These are phyloP conservation scores for Dactylellina leptospora DNA, from an alignment of 2,329 filamentous ascomycete genomes.

Conservation along the genomic window DNA sequence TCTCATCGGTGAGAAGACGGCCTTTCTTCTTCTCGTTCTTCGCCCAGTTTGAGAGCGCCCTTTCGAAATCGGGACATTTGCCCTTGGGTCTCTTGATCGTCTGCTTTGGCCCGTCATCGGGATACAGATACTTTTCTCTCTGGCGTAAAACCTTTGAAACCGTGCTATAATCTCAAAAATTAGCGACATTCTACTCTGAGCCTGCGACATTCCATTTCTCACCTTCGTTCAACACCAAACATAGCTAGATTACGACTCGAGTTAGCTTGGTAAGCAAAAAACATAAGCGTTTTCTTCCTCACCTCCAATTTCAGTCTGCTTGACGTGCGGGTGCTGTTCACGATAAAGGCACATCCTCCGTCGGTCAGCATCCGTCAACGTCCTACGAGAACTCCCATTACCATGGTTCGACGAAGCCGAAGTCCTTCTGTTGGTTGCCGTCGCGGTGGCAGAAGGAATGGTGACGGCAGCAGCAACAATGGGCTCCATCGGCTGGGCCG, in stretches of 20 bases:
- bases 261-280: conserved; percentile 36
- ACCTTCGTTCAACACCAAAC: conserved; percentile 98
- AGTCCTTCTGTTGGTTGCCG: conserved; percentile 65
- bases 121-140: conserved; percentile 90
- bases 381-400: conserved; percentile 77
- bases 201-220: conserved; percentile 58
- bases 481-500: conserved; percentile 41
- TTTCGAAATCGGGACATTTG: conserved; percentile 89
- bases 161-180: conserved; percentile 73
- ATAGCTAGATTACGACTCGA: conserved; percentile 66
- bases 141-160: conserved; percentile 97
- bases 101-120: conserved; percentile 79
- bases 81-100: conserved; percentile 84
- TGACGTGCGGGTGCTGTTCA: conserved; percentile 85
- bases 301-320: conserved; percentile 96
- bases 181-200: conserved; percentile 54
- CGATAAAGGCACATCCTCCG: conserved; percentile 93
- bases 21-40: conserved; percentile 82
- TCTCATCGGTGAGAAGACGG: conserved; percentile 76
- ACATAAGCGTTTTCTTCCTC: conserved; percentile 58
- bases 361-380: conserved; percentile 88
- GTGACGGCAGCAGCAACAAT: conserved; percentile 42
- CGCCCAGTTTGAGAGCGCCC: conserved; percentile 86
- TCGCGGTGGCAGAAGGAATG: conserved; percentile 66
- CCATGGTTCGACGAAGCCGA: conserved; percentile 66